Percentiles rank a stretch among this genome's conserved stretches.
phyloP scores from a whole-genome alignment of 2,329 filamentous ascomycete species.

The Ascosphaera apis region DNA sequence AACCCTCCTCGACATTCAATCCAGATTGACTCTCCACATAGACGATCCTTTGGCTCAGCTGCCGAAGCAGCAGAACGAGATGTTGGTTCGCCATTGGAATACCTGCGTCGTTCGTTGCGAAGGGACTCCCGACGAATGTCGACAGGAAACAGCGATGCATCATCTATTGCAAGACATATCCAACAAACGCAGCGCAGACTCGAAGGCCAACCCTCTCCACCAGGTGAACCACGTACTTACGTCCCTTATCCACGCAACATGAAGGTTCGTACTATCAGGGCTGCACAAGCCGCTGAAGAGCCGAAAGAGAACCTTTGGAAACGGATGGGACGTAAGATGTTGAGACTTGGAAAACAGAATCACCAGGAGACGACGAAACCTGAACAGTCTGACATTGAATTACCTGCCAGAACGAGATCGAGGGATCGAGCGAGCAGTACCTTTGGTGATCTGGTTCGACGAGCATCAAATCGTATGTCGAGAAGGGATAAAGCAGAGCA shows the following conservation, averaged over 20 bases:
- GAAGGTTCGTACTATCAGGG: neutral
- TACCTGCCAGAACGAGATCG: neutral
- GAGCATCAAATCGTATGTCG: neutral
- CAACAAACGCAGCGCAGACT: neutral
- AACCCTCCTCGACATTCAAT: neutral
- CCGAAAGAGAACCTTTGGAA: neutral
- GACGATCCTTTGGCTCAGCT: neutral
- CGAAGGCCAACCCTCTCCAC: neutral
- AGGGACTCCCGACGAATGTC: neutral
- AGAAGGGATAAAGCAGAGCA: slow-evolving; percentile 1
- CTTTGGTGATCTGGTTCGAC: neutral
- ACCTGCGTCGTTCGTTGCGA: neutral
- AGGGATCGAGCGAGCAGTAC: neutral
- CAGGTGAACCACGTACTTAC: neutral
- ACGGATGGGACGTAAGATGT: neutral
- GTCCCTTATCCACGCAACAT: neutral
- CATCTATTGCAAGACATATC: slow-evolving; percentile 1
- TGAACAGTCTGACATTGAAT: neutral
- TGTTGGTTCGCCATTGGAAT: neutral
- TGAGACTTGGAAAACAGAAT: neutral
- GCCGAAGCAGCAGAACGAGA: neutral
- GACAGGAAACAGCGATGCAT: neutral
- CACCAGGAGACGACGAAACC: neutral
- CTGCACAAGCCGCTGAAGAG: neutral
- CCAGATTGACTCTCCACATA: neutral